Percentiles rank a stretch among this genome's conserved stretches.
Conservation (phyloP, 345 rosid genomes). For the Citrus cavaleriei region DNA sequence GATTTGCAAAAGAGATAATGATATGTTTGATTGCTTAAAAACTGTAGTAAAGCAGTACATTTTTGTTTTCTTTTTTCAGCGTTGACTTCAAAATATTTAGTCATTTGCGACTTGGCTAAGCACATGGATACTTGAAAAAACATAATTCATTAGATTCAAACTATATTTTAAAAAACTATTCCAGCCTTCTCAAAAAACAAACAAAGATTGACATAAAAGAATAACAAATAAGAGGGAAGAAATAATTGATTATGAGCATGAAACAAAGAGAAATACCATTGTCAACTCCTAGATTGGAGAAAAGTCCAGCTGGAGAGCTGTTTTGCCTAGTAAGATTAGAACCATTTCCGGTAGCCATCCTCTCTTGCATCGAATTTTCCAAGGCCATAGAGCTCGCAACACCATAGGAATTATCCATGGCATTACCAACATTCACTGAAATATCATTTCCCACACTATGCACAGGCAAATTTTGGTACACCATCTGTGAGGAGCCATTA, state of each 20-base stretch:
- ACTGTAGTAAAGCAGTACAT: not conserved
- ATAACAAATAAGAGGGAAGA: not conserved
- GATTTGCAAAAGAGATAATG: not conserved
- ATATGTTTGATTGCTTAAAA: not conserved
- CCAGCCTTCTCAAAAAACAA: not conserved
- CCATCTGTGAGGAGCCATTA: slow-evolving; percentile 22
- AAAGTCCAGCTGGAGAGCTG: slow-evolving; percentile 57
- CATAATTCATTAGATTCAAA: not conserved
- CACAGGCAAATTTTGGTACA: slow-evolving; percentile 19
- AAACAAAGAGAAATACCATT: slow-evolving; percentile 32
- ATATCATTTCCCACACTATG: slow-evolving; percentile 11
- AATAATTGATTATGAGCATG: not conserved
- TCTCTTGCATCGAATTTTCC: slow-evolving; percentile 28
- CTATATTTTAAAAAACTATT: not conserved
- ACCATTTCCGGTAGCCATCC: slow-evolving; percentile 22
- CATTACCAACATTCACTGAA: slow-evolving; percentile 11
- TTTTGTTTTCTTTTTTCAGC: not conserved
- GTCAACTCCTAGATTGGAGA: slow-evolving; percentile 38
- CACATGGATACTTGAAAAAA: not conserved
- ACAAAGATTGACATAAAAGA: not conserved
- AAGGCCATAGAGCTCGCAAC: slow-evolving; percentile 15
- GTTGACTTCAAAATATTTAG: not conserved
- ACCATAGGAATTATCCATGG: slow-evolving; percentile 15
- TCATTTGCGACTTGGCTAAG: slow-evolving; percentile 1
- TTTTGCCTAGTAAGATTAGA: slow-evolving; percentile 43